These are phyloP conservation scores for Pseudotsuga menziesii DNA, from an alignment of 75 land plant genomes.

Conservation along the genomic window DNA sequence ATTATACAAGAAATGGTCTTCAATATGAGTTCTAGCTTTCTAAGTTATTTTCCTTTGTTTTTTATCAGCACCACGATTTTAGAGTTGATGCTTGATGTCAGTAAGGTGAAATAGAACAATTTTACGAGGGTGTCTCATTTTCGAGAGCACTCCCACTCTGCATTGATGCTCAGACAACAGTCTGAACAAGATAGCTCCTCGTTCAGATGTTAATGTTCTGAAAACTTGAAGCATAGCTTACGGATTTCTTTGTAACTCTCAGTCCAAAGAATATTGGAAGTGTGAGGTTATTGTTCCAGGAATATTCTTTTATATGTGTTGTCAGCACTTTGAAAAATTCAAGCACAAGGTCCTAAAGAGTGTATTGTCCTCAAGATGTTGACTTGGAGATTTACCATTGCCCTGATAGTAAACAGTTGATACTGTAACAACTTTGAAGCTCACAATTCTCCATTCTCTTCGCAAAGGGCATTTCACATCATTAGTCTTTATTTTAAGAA, in stretches of 20 bases:
- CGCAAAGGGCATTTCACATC: neutral
- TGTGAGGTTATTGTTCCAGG: neutral
- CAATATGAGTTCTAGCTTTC: too few species aligned
- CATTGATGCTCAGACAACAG: neutral
- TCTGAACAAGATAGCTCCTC: neutral
- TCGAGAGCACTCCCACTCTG: neutral
- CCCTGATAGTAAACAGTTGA: neutral
- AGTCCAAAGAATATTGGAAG: neutral
- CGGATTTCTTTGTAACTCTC: neutral
- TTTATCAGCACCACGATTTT: constrained; percentile 10
- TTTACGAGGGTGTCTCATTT: neutral
- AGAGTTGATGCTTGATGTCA: neutral
- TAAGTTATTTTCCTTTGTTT: neutral
- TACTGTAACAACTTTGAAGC: neutral
- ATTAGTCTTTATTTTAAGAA: neutral
- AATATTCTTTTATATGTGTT: neutral
- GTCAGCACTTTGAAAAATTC: neutral
- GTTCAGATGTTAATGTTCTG: neutral
- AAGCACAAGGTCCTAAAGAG: neutral
- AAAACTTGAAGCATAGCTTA: neutral
- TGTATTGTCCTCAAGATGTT: neutral
- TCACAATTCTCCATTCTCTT: neutral
- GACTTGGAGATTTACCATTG: neutral
- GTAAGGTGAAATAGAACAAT: neutral
- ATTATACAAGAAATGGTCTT: too few species aligned